phyloP scores from a whole-genome alignment of 768 basidiomycete species.

The Lyophyllum atratum region DNA sequence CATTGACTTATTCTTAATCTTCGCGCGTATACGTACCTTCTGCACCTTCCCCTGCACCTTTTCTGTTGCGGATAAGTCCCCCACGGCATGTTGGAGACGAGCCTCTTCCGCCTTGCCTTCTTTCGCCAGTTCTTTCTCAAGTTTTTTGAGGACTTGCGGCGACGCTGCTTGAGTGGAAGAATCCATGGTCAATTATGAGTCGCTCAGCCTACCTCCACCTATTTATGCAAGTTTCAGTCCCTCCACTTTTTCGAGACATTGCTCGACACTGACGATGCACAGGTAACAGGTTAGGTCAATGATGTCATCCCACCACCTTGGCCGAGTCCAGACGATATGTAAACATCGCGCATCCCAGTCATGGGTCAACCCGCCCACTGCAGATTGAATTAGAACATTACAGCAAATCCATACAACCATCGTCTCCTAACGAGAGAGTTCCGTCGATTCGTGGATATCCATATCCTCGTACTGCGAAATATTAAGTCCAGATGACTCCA shows the following conservation, averaged over 20 bases:
- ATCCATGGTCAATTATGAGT: slow-evolving; percentile 1
- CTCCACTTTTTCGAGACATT: neutral
- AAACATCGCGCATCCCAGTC: neutral
- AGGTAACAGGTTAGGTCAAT: neutral
- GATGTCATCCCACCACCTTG: neutral
- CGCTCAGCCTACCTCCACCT: neutral
- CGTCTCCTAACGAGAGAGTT: neutral
- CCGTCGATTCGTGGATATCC: neutral
- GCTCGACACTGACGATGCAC: neutral
- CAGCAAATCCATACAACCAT: neutral
- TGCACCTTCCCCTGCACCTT: slow-evolving; percentile 53
- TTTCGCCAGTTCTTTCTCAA: slow-evolving; percentile 45
- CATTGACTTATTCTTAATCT: neutral
- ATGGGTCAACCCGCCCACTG: neutral
- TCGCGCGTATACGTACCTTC: slow-evolving; percentile 38
- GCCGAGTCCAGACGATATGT: no score
- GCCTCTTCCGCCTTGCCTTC: slow-evolving; percentile 57
- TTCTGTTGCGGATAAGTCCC: slow-evolving; percentile 54
- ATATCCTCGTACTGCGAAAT: neutral
- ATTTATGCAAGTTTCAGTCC: neutral
- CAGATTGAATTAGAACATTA: neutral
- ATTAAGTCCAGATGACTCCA: neutral
- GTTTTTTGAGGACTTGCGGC: slow-evolving; percentile 30
- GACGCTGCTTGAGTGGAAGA: slow-evolving; percentile 16
- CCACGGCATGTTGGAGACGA: slow-evolving; percentile 51